phyloP scores from a whole-genome alignment of 192 early-diverging fungal species.

The Backusella parvicylindrica region DNA sequence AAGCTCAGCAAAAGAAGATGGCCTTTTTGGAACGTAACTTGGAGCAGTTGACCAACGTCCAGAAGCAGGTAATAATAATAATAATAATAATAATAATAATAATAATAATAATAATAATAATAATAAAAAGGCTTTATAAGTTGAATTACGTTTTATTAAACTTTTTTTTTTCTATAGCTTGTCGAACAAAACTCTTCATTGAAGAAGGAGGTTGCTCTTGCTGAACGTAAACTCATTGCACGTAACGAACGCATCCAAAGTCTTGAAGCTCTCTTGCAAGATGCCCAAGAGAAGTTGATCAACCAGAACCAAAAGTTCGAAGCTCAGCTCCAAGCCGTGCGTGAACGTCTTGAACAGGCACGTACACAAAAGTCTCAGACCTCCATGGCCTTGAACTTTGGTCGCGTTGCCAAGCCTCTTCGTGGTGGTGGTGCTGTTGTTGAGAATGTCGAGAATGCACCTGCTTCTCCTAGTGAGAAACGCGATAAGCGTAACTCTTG shows the following conservation, averaged over 20 bases:
- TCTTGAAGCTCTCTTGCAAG: conserved; percentile 80
- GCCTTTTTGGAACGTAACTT: conserved; percentile 96
- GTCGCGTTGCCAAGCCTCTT: conserved; percentile 85
- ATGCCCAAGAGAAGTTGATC: conserved; percentile 80
- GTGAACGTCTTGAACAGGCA: conserved; percentile 80
- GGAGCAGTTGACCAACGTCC: conserved; percentile 93
- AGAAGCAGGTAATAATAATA: conserved; percentile 61
- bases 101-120: not conserved
- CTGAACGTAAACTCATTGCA: conserved; percentile 88
- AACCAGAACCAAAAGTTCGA: conserved; percentile 81
- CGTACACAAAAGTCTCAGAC: conserved; percentile 43
- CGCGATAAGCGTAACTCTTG: conserved; percentile 33
- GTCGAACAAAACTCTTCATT: conserved; percentile 95
- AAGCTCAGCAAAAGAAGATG: conserved; percentile 92
- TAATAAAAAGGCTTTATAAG: not conserved
- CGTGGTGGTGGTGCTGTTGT: conserved; percentile 61
- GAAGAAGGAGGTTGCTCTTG: conserved; percentile 90
- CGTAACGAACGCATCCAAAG: conserved; percentile 93
- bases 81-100: not conserved
- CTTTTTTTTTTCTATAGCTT: conserved; percentile 44
- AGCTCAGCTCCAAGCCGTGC: conserved; percentile 71
- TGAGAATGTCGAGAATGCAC: conserved; percentile 9
- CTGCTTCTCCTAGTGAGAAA: conserved; percentile 26
- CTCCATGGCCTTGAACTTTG: conserved; percentile 36
- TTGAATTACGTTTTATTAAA: not conserved